These are phyloP conservation scores for Limtongozyma cylindracea DNA, from an alignment of 805 yeast species.

Conservation along the genomic window DNA sequence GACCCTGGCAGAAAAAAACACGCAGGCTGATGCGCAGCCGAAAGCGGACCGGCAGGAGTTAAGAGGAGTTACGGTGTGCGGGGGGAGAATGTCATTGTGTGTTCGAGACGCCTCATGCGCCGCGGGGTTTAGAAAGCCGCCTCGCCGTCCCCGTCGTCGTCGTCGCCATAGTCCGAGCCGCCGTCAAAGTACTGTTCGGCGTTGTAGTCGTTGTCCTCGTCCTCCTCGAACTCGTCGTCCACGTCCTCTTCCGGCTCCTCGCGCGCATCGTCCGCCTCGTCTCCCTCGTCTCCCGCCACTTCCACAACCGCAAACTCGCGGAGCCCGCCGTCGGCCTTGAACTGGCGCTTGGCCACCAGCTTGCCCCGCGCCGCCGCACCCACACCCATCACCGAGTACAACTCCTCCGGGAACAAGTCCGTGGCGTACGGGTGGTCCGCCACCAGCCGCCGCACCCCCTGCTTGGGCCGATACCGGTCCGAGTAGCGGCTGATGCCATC, in stretches of 20 bases:
- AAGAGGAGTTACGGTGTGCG: no score
- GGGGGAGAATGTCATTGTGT: no score
- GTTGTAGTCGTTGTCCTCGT: slow-evolving; percentile 57
- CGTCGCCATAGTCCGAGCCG: slow-evolving; percentile 38
- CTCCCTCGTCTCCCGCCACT: slow-evolving; percentile 21
- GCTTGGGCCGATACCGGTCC: slow-evolving; percentile 49
- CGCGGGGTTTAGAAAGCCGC: slow-evolving; percentile 46
- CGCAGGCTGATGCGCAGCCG: no score
- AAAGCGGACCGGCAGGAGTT: no score
- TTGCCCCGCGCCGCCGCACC: slow-evolving; percentile 24
- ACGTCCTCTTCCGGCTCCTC: slow-evolving; percentile 35
- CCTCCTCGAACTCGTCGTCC: slow-evolving; percentile 28
- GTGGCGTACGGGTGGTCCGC: slow-evolving; percentile 57
- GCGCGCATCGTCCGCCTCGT: slow-evolving; percentile 9
- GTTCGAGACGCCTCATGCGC: no score
- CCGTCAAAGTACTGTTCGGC: slow-evolving; percentile 62
- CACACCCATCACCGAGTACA: slow-evolving; percentile 47
- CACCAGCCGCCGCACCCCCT: slow-evolving; percentile 43
- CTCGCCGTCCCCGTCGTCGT: slow-evolving; percentile 41
- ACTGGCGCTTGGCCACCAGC: slow-evolving; percentile 14
- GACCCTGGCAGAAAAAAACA: no score
- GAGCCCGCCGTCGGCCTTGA: slow-evolving; percentile 13
- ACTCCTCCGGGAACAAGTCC: slow-evolving; percentile 54
- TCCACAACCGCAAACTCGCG: slow-evolving; percentile 5
- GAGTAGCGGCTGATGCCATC: slow-evolving; percentile 65